phyloP scores from a whole-genome alignment of 345 rosid species.

The Microcos paniculata region DNA sequence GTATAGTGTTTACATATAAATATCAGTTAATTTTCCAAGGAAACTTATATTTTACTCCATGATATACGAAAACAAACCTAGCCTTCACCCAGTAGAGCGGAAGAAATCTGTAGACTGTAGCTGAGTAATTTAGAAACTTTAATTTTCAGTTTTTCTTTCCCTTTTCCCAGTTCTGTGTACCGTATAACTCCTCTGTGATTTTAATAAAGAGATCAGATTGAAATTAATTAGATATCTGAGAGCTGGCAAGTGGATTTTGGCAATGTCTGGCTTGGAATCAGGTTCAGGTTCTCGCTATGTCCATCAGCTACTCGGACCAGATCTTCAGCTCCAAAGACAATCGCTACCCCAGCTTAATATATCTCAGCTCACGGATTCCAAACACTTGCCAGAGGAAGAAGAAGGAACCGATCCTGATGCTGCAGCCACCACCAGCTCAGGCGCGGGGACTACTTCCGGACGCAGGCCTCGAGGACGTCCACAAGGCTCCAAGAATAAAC shows the following conservation, averaged over 20 bases:
- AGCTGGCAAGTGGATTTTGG: slow-evolving; percentile 6
- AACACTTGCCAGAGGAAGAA: slow-evolving; percentile 33
- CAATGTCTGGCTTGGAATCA: slow-evolving; percentile 42
- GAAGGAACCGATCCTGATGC: slow-evolving; percentile 39
- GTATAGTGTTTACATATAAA: too few relatives aligned
- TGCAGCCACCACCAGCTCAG: slow-evolving; percentile 33
- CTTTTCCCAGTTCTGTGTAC: slow-evolving; percentile 24
- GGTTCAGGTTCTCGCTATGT: slow-evolving; percentile 31
- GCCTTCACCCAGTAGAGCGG: background rate
- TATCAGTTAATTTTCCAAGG: background rate
- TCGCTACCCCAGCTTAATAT: slow-evolving; percentile 27
- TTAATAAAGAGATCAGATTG: slow-evolving; percentile 15
- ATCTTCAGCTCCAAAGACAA: slow-evolving; percentile 38
- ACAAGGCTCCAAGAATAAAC: slow-evolving; percentile 68
- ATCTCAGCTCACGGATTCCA: slow-evolving; percentile 13
- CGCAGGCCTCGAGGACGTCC: slow-evolving; percentile 80
- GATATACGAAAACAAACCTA: background rate
- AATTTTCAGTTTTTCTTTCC: background rate
- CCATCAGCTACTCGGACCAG: slow-evolving; percentile 52
- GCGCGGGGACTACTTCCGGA: slow-evolving; percentile 32
- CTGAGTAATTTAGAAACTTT: background rate
- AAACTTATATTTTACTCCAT: background rate
- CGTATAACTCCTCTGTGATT: slow-evolving; percentile 16
- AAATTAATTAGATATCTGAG: background rate
- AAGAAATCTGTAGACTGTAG: background rate